phyloP scores from a whole-genome alignment of 805 yeast species.

The Cyberlindnera galapagoensis region DNA sequence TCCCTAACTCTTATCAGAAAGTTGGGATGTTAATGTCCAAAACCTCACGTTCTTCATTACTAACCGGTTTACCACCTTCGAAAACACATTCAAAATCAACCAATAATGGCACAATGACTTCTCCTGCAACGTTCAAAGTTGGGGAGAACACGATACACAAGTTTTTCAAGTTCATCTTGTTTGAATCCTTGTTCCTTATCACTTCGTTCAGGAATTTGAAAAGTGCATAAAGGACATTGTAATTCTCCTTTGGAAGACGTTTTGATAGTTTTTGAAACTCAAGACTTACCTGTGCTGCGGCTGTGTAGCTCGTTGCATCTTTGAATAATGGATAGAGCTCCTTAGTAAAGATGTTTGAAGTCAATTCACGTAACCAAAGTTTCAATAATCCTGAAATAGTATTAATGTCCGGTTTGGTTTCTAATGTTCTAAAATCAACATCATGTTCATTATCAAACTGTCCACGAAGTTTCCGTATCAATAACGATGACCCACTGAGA shows the following conservation, averaged over 20 bases:
- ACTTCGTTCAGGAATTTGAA: slow-evolving; percentile 64
- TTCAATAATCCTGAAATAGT: slow-evolving; percentile 84
- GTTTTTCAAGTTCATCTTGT: slow-evolving; percentile 82
- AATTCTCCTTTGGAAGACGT: slow-evolving; percentile 46
- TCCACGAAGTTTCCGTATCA: slow-evolving; percentile 62
- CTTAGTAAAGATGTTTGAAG: slow-evolving; percentile 59
- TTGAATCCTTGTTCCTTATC: slow-evolving; percentile 49
- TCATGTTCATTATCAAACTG: slow-evolving; percentile 64
- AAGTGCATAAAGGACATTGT: slow-evolving; percentile 55
- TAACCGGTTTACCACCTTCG: slow-evolving; percentile 40
- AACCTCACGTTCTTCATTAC: slow-evolving; percentile 36
- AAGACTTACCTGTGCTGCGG: slow-evolving; percentile 23
- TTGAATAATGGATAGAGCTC: slow-evolving; percentile 36
- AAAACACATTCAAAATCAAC: slow-evolving; percentile 59
- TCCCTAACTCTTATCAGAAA: slow-evolving; percentile 7
- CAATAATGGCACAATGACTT: slow-evolving; percentile 51
- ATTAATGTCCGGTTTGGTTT: slow-evolving; percentile 57
- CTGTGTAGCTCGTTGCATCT: slow-evolving; percentile 19
- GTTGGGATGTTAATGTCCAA: slow-evolving; percentile 49
- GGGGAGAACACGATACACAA: slow-evolving; percentile 78
- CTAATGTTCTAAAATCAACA: slow-evolving; percentile 47
- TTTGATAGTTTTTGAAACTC: slow-evolving; percentile 28
- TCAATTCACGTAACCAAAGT: slow-evolving; percentile 72
- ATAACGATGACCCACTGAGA: slow-evolving; percentile 79
- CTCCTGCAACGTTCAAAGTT: slow-evolving; percentile 62